Percentiles rank a stretch among this genome's conserved stretches.
Conservation (phyloP, 768 basidiomycete genomes). For the Lentinula raphanica region DNA sequence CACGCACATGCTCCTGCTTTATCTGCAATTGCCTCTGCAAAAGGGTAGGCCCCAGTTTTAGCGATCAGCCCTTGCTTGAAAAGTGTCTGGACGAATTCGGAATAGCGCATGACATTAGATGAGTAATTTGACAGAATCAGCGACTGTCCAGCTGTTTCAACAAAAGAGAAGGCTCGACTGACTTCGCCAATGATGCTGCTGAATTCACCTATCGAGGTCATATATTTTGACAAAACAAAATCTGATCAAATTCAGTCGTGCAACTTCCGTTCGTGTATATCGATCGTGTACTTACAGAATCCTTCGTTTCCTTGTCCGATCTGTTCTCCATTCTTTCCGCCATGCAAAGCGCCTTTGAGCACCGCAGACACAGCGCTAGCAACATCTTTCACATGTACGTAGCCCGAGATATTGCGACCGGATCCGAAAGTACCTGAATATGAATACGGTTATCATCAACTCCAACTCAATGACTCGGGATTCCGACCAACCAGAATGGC, state of each 20-base stretch:
- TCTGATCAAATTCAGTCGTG: not conserved
- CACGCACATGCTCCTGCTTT: not conserved
- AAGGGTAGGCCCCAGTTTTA: not conserved
- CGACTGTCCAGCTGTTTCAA: not conserved
- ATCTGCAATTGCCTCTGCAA: not conserved
- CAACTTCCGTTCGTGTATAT: not conserved
- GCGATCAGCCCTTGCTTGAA: not conserved
- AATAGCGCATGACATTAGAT: no score
- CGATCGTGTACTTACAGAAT: constrained; percentile 24
- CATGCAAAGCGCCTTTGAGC: constrained; percentile 35
- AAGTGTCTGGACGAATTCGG: not conserved
- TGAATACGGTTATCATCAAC: not conserved
- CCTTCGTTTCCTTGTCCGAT: constrained; percentile 38
- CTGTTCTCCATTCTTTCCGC: constrained; percentile 28
- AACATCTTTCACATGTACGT: constrained; percentile 37
- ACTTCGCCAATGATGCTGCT: constrained; percentile 1
- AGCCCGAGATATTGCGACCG: constrained; percentile 32
- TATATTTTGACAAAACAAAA: constrained; percentile 2
- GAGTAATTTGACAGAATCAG: no score
- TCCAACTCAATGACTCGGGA: not conserved
- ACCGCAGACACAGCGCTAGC: constrained; percentile 28
- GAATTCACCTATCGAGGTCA: not conserved
- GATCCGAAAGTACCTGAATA: constrained; percentile 30
- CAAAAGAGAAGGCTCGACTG: not conserved
- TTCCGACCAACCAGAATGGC: constrained; percentile 23